Conservation (phyloP, 2,329 filamentous ascomycete genomes). For the Remersonia thermophila region DNA sequence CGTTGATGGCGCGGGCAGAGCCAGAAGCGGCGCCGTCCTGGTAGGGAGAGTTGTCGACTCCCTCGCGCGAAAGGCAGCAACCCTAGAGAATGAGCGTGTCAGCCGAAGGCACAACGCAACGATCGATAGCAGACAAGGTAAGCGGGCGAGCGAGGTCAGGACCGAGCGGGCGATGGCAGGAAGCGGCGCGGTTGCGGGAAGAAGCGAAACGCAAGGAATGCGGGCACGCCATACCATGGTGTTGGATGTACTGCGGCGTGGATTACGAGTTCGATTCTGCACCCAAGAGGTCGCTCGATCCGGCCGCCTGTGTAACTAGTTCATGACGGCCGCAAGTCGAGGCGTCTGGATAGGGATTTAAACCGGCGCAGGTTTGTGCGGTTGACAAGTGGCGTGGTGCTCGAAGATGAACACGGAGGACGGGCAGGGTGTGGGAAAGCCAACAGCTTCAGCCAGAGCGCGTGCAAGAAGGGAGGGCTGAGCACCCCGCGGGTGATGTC, state of each 20-base stretch:
- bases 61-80: constrained; percentile 44
- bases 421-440: too few species aligned
- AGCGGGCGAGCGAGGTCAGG: too few species aligned
- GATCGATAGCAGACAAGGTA: too few species aligned
- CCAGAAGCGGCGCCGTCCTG: constrained; percentile 34
- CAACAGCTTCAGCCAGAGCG: too few species aligned
- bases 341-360: too few species aligned
- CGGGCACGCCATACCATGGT: constrained; percentile 14
- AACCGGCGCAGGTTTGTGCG: too few species aligned
- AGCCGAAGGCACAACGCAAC: background rate
- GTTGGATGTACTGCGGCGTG: background rate
- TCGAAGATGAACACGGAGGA: too few species aligned
- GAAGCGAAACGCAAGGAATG: background rate
- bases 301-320: constrained; percentile 16
- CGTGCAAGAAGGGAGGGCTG: too few species aligned
- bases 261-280: constrained; percentile 8
- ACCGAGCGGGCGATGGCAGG: too few species aligned
- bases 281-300: constrained; percentile 14
- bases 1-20: constrained; percentile 43
- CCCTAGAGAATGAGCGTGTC: constrained; percentile 27
- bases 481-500: too few species aligned
- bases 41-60: constrained; percentile 42
- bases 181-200: too few species aligned
- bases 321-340: constrained; percentile 14
- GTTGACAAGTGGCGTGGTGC: too few species aligned